Evolutionary conservation across 2,329 filamentous ascomycete species (phyloP).

Genomic region (Dothidotthia symphoricarpi): DNA sequence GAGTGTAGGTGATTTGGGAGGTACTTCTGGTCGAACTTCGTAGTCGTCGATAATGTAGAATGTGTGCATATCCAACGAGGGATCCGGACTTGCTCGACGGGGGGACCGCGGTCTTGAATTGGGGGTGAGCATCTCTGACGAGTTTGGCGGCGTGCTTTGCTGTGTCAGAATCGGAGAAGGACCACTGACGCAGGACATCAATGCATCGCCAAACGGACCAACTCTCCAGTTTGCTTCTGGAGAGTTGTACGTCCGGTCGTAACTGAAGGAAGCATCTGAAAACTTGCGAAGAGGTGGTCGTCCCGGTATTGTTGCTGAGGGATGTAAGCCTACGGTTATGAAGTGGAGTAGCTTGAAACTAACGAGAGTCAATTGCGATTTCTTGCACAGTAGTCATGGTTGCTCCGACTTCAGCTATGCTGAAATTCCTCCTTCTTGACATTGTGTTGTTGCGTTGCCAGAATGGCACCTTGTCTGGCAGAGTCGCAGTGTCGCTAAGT

Average conservation of each 20-base stretch:
- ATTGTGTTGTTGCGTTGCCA: conserved; percentile 38
- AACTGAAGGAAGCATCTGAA: conserved; percentile 35
- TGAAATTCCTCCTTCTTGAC: conserved; percentile 43
- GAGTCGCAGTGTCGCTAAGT: conserved; percentile 41
- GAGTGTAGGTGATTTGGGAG: conserved; percentile 38
- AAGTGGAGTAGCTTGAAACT: conserved; percentile 10
- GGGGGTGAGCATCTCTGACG: conserved; percentile 17
- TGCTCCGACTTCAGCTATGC: conserved; percentile 40
- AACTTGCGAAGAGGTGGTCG: conserved; percentile 40
- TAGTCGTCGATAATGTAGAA: conserved; percentile 15
- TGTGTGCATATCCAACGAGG: conserved; percentile 36
- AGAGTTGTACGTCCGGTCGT: conserved; percentile 43
- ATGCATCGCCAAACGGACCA: conserved; percentile 43
- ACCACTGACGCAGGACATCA: conserved; percentile 41
- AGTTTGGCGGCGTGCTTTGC: conserved; percentile 11
- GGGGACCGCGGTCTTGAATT: conserved; percentile 19
- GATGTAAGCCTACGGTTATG: conserved; percentile 13
- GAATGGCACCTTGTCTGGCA: conserved; percentile 32
- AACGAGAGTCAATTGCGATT: conserved; percentile 42
- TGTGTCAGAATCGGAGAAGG: conserved; percentile 28
- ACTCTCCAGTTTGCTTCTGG: conserved; percentile 41
- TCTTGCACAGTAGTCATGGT: conserved; percentile 44
- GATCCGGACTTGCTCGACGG: conserved; percentile 29
- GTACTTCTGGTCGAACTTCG: conserved; percentile 36
- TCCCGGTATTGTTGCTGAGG: conserved; percentile 42